Evolutionary conservation across 202 grass and related monocot genomes (phyloP), one percentile per base, ranked within the genome.

Genomic region (Schoenoplectus triqueter): DNA sequence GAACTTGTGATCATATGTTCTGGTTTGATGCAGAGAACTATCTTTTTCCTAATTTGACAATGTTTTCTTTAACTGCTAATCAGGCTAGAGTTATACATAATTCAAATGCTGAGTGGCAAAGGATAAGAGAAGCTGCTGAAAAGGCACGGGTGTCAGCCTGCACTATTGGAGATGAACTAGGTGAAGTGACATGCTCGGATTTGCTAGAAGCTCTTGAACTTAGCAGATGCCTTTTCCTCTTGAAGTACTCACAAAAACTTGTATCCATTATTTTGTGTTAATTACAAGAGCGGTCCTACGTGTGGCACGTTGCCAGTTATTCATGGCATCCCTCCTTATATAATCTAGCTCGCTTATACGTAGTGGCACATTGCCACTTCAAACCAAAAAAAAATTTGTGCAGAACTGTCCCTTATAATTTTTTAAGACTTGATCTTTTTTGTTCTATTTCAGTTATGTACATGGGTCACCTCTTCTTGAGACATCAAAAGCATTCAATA

Each of bases 161-260:
- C 85, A 89, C 84, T 75, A 90, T 82, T 79, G 89, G 80, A 54
- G 95, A 98, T 82, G 91, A 98, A 84, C 79, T 88, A 46, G 89
- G 92, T 57, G 92, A 92, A 87, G 88, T 97, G 88, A 93, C 91
- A 51, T 98, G 95, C 86, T 95, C 89, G 42, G 95, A 98, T 69
- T 88, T 98, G 51, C 41, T 95, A 86, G 95, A 98, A 95, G 92
- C 95, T 86, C 93, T 98, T 89, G 91, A 98, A 80, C 85, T 98
- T 78, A 92, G 95, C 86, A 91, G 91, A 76, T 98, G 95, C 52
- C 92, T 98, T 87, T 89, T 98, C 81, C 88, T 98, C 87, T 93
- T 98, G 95, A 98, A 94, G 95, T 98, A 93, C 62, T 80, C 14
- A 41, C 41, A 74, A 15, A 49, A 80, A 66, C 45, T 73, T 68